phyloP scores from a whole-genome alignment of 2,329 filamentous ascomycete genomes.

The Cryphonectria parasitica region DNA sequence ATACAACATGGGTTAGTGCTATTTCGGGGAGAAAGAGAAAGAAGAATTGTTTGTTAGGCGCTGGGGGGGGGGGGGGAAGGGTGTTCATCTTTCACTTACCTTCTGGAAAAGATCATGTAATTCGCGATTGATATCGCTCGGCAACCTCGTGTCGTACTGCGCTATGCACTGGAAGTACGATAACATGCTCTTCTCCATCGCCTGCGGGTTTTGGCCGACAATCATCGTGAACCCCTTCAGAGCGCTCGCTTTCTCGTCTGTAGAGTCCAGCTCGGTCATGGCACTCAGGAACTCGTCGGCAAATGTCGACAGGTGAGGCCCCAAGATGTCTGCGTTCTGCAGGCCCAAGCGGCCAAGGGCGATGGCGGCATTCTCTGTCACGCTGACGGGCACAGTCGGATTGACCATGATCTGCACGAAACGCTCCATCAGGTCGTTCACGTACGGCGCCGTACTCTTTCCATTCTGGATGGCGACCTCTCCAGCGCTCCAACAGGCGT shows the following conservation, averaged over 20 bases:
- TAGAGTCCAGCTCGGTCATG: constrained; percentile 84
- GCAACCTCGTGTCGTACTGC: constrained; percentile 68
- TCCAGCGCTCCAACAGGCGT: constrained; percentile 95
- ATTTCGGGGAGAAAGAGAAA: constrained; percentile 32
- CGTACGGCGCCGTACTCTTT: constrained; percentile 75
- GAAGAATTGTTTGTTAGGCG: no score
- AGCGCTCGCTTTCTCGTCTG: constrained; percentile 92
- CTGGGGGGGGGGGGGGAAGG: no score
- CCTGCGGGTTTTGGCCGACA: constrained; percentile 83
- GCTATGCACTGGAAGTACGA: constrained; percentile 87
- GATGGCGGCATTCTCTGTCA: constrained; percentile 93
- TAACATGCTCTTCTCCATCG: constrained; percentile 84
- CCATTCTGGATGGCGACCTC: constrained; percentile 86
- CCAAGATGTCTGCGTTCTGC: constrained; percentile 74
- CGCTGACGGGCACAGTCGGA: constrained; percentile 80
- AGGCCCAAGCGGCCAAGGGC: constrained; percentile 87
- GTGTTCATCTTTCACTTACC: constrained; percentile 53
- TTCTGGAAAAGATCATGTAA: constrained; percentile 75
- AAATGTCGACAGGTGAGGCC: constrained; percentile 78
- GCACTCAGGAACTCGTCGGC: constrained; percentile 79
- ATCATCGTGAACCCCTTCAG: constrained; percentile 88
- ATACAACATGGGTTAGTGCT: not conserved
- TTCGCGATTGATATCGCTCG: constrained; percentile 65
- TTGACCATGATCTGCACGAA: constrained; percentile 84
- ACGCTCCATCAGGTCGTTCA: constrained; percentile 75